phyloP scores from a whole-genome alignment of 2,329 filamentous ascomycete genomes.

The Aspergillus sp. region DNA sequence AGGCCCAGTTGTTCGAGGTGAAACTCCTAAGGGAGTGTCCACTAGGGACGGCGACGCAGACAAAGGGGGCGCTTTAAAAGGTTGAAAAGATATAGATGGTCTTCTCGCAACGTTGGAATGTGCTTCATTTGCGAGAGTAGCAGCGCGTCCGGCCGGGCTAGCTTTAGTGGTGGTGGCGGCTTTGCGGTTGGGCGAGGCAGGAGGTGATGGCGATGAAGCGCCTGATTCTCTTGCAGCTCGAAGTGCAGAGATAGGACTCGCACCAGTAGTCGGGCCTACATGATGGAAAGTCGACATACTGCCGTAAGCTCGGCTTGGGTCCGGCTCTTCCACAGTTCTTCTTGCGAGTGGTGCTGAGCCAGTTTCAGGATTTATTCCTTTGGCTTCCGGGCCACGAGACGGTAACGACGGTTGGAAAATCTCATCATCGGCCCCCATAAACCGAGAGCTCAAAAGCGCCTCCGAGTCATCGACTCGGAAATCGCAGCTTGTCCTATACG shows the following conservation, averaged over 20 bases:
- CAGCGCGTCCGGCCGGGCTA: constrained; percentile 31
- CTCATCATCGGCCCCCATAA: constrained; percentile 86
- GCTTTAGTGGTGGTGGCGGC: constrained; percentile 41
- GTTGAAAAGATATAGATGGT: constrained; percentile 85
- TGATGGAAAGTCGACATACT: constrained; percentile 85
- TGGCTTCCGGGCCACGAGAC: constrained; percentile 46
- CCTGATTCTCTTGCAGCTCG: constrained; percentile 62
- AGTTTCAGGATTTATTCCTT: constrained; percentile 50
- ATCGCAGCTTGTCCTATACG: constrained; percentile 83
- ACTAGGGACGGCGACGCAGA: constrained; percentile 75
- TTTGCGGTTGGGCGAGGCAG: constrained; percentile 52
- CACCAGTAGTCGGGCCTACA: constrained; percentile 71
- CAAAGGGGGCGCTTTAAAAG: constrained; percentile 95
- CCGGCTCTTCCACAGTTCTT: constrained; percentile 50
- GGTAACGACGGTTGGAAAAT: constrained; percentile 79
- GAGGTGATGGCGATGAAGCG: constrained; percentile 51
- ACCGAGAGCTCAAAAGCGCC: constrained; percentile 83
- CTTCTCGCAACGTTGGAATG: constrained; percentile 59
- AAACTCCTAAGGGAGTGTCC: constrained; percentile 50
- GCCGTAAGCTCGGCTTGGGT: constrained; percentile 78
- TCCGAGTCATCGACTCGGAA: constrained; percentile 92
- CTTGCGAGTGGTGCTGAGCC: constrained; percentile 73
- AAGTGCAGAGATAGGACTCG: constrained; percentile 82
- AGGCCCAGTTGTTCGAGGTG: constrained; percentile 50
- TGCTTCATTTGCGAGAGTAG: constrained; percentile 48